phyloP scores from a whole-genome alignment of 2,329 filamentous ascomycete genomes.

The Fonsecaea multimorphosa region DNA sequence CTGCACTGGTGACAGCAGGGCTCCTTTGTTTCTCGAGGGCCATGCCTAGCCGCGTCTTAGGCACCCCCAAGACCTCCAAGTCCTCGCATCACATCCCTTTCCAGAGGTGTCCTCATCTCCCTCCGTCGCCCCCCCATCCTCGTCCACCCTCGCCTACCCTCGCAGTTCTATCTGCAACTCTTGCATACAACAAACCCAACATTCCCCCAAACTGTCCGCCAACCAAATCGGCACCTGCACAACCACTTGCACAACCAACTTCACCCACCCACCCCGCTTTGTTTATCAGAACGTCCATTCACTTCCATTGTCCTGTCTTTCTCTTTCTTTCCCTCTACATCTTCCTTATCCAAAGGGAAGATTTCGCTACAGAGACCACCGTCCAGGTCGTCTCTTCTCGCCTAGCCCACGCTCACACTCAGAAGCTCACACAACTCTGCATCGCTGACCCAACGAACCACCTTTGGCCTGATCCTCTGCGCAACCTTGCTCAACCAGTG shows the following conservation, averaged over 20 bases:
- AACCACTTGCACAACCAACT: slow-evolving; percentile 10
- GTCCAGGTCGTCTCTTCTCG: slow-evolving; percentile 36
- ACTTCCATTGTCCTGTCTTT: slow-evolving; percentile 25
- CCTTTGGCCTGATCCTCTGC: slow-evolving; percentile 26
- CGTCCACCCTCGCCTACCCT: no score
- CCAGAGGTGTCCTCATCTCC: slow-evolving; percentile 4
- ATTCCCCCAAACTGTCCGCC: slow-evolving; percentile 7
- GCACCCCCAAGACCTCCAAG: slow-evolving; percentile 5
- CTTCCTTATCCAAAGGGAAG: slow-evolving; percentile 39
- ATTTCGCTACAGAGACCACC: slow-evolving; percentile 37
- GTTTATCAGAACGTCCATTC: slow-evolving; percentile 33
- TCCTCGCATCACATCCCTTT: no score
- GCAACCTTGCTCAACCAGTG: slow-evolving; percentile 27
- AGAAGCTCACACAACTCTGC: slow-evolving; percentile 19
- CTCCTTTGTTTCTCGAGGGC: background rate
- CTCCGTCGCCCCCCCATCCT: slow-evolving; percentile 8
- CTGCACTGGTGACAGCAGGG: background rate
- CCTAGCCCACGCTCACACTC: slow-evolving; percentile 20
- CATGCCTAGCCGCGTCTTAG: background rate
- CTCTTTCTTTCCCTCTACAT: slow-evolving; percentile 31
- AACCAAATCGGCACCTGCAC: slow-evolving; percentile 19
- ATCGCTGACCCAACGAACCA: slow-evolving; percentile 22
- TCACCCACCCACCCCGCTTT: slow-evolving; percentile 28
- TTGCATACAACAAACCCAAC: slow-evolving; percentile 19
- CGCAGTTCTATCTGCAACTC: slow-evolving; percentile 9